Evolutionary conservation across 441 rosid genomes (phyloP).

Genomic region (Arabidopsis hybrid): DNA sequence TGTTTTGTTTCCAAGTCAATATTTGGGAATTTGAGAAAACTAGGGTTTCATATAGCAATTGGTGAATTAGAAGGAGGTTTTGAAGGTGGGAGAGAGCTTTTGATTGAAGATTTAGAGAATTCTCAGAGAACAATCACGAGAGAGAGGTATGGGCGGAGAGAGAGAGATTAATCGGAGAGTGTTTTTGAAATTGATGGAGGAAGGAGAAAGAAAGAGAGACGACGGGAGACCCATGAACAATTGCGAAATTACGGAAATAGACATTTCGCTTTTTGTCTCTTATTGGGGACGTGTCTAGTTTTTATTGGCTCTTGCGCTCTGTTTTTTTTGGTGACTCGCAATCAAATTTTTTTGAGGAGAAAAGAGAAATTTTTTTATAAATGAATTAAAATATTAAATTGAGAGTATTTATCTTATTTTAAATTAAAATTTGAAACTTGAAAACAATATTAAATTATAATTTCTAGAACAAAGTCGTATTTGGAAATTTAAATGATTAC

Average conservation of each 20-base stretch:
- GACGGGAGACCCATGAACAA: conserved; percentile 25
- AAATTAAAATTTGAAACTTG: no score
- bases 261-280: conserved; percentile 18
- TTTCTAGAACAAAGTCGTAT: not conserved
- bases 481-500: not conserved
- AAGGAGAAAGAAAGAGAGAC: conserved; percentile 7
- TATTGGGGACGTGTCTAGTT: not conserved
- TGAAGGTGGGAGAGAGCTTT: not conserved
- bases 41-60: conserved; percentile 28
- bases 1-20: not conserved
- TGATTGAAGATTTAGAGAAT: not conserved
- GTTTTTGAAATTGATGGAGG: not conserved
- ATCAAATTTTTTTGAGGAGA: not conserved
- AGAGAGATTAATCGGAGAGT: conserved; percentile 5
- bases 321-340: not conserved
- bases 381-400: no score
- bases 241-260: conserved; percentile 21
- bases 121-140: not conserved
- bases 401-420: no score
- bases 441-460: no score
- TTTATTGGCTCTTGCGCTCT: not conserved
- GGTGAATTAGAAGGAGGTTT: not conserved
- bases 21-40: not conserved
- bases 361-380: no score
- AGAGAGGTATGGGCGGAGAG: not conserved